Percentiles rank a stretch among this genome's conserved stretches.
These are phyloP conservation scores for Mrakia frigida DNA, from an alignment of 768 basidiomycete species.

Conservation along the genomic window DNA sequence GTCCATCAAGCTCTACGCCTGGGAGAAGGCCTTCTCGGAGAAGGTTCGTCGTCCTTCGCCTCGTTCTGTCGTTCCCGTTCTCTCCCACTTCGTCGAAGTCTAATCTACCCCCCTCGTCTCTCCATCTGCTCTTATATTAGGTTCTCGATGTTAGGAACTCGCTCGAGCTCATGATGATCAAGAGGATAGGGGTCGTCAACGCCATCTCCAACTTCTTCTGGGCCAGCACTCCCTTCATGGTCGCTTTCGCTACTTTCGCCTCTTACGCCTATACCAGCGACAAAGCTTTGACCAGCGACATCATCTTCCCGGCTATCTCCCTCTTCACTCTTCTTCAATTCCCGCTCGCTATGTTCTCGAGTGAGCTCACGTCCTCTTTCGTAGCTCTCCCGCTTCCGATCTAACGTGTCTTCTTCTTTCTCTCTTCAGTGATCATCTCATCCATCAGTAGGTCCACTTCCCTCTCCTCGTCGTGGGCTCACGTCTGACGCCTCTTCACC, in stretches of 20 bases:
- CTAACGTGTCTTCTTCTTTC: neutral
- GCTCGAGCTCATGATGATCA: slow-evolving; percentile 72
- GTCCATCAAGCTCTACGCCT: slow-evolving; percentile 65
- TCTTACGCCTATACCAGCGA: slow-evolving; percentile 44
- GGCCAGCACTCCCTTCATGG: slow-evolving; percentile 42
- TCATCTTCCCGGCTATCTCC: slow-evolving; percentile 94
- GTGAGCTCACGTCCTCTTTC: neutral
- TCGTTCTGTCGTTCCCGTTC: too few relatives aligned
- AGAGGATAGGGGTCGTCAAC: slow-evolving; percentile 70
- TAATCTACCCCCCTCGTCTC: too few relatives aligned
- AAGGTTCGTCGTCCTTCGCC: slow-evolving; percentile 58
- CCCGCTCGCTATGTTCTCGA: slow-evolving; percentile 48
- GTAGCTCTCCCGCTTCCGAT: neutral
- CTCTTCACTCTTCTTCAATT: slow-evolving; percentile 82
- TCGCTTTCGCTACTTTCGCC: slow-evolving; percentile 45
- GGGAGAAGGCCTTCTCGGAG: slow-evolving; percentile 85
- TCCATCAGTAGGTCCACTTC: slow-evolving; percentile 52
- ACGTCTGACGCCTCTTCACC: neutral
- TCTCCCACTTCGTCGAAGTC: too few relatives aligned
- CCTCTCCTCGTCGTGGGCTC: neutral
- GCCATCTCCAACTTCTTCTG: slow-evolving; percentile 42
- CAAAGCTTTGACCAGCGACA: slow-evolving; percentile 73
- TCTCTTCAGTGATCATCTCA: slow-evolving; percentile 38
- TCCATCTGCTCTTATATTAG: too few relatives aligned
- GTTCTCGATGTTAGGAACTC: slow-evolving; percentile 51